phyloP scores from a whole-genome alignment of 2,329 filamentous ascomycete genomes.

The Madurella fahalii region DNA sequence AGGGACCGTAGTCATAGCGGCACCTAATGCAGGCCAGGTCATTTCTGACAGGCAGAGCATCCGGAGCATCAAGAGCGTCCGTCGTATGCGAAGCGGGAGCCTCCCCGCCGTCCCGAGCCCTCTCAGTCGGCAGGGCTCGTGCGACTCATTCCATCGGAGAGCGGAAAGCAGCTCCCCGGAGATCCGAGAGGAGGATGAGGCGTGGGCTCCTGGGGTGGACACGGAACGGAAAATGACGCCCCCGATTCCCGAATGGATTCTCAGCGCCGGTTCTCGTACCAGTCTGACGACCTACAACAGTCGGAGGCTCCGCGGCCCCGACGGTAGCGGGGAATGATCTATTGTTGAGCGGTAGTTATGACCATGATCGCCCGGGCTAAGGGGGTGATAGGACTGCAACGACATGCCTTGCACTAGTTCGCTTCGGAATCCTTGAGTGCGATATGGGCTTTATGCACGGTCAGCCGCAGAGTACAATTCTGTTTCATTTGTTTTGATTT shows the following conservation, averaged over 20 bases:
- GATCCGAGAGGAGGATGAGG: constrained; percentile 27
- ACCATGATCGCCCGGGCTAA: neutral
- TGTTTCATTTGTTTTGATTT: constrained; percentile 2
- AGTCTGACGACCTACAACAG: constrained; percentile 47
- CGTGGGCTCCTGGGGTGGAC: constrained; percentile 23
- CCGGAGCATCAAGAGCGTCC: constrained; percentile 46
- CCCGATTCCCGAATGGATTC: constrained; percentile 58
- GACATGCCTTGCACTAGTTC: neutral
- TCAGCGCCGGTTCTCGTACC: constrained; percentile 49
- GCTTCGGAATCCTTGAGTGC: no score
- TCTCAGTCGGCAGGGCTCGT: constrained; percentile 46
- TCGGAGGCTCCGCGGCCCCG: constrained; percentile 32
- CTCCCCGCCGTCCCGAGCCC: constrained; percentile 45
- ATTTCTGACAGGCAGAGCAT: constrained; percentile 53
- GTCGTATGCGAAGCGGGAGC: constrained; percentile 54
- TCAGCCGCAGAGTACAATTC: no score
- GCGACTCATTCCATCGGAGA: constrained; percentile 42
- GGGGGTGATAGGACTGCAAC: constrained; percentile 1
- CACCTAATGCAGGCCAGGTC: constrained; percentile 63
- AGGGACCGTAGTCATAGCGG: constrained; percentile 66
- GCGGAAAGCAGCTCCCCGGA: constrained; percentile 25
- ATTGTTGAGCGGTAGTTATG: constrained; percentile 10
- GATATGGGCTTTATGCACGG: no score
- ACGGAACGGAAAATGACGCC: constrained; percentile 51
- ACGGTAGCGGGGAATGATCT: constrained; percentile 23